These are phyloP conservation scores for Penicillium goetzii DNA, from an alignment of 495 filamentous ascomycete species.

Conservation along the genomic window DNA sequence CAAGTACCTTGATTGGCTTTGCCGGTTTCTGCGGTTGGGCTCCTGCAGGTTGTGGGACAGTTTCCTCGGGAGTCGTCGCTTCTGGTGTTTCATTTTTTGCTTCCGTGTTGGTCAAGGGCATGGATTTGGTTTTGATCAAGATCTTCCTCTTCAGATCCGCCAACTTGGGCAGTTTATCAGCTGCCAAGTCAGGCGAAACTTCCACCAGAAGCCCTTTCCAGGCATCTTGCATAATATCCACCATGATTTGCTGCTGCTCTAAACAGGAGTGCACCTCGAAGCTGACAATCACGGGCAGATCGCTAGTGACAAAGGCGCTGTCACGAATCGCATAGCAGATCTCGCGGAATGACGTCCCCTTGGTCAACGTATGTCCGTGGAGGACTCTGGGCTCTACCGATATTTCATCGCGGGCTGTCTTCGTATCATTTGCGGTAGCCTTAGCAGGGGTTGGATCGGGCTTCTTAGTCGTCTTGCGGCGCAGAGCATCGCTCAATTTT, in stretches of 20 bases:
- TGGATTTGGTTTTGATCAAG: constrained; percentile 86
- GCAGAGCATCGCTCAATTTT: constrained; percentile 32
- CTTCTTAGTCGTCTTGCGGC: constrained; percentile 25
- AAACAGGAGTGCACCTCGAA: constrained; percentile 82
- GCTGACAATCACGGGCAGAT: constrained; percentile 85
- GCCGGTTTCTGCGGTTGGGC: constrained; percentile 26
- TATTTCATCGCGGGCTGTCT: constrained; percentile 27
- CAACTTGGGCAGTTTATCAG: constrained; percentile 63
- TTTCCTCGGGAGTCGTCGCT: constrained; percentile 18
- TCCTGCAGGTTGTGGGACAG: constrained; percentile 13
- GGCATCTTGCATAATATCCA: constrained; percentile 80
- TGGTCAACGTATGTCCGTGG: constrained; percentile 90
- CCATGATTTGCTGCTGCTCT: constrained; percentile 85
- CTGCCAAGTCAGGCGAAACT: constrained; percentile 49
- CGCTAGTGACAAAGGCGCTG: constrained; percentile 71
- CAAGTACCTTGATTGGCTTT: constrained; percentile 72
- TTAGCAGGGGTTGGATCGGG: background rate
- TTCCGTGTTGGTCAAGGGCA: constrained; percentile 38
- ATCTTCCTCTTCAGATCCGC: constrained; percentile 73
- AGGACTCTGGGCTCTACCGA: constrained; percentile 74
- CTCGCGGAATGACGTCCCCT: constrained; percentile 79
- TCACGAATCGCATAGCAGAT: constrained; percentile 81
- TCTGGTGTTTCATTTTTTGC: constrained; percentile 36
- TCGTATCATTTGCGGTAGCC: background rate
- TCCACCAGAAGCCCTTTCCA: constrained; percentile 75